These are phyloP conservation scores for Murraya koenigii DNA, from an alignment of 345 rosid genomes.

Conservation along the genomic window DNA sequence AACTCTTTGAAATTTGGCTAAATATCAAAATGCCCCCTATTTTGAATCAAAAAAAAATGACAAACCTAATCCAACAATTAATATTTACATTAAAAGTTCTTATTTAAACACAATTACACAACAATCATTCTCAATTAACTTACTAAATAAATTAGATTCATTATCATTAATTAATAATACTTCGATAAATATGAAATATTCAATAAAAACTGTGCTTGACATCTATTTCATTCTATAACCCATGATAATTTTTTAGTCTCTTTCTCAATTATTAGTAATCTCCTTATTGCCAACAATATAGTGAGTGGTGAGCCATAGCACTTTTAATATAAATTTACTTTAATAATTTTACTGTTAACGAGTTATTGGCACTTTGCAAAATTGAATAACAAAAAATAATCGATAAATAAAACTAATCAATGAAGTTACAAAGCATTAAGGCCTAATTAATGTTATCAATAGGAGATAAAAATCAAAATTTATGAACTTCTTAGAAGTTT, in stretches of 20 bases:
- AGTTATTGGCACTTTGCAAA: slow-evolving; percentile 56
- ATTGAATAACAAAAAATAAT: not conserved
- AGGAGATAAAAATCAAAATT: too few species aligned
- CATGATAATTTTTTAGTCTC: not conserved
- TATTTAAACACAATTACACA: not conserved
- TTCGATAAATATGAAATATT: not conserved
- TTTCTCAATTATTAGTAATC: not conserved
- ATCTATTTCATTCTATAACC: not conserved
- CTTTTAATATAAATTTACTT: slow-evolving; percentile 47
- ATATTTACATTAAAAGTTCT: too few species aligned
- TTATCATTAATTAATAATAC: not conserved
- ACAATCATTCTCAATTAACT: not conserved
- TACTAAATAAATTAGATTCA: not conserved
- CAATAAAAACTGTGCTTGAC: too few species aligned
- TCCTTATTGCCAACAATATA: slow-evolving; percentile 7
- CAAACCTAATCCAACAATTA: too few species aligned
- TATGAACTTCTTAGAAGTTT: too few species aligned
- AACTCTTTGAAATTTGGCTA: too few species aligned
- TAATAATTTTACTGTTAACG: slow-evolving; percentile 48
- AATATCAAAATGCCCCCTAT: too few species aligned
- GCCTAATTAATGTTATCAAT: too few species aligned
- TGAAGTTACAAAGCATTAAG: too few species aligned
- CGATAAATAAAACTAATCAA: not conserved
- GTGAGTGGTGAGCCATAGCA: slow-evolving; percentile 17
- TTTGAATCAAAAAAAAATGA: too few species aligned